Conservation (phyloP, 495 filamentous ascomycete species). For the Penicillium subrubescens region DNA sequence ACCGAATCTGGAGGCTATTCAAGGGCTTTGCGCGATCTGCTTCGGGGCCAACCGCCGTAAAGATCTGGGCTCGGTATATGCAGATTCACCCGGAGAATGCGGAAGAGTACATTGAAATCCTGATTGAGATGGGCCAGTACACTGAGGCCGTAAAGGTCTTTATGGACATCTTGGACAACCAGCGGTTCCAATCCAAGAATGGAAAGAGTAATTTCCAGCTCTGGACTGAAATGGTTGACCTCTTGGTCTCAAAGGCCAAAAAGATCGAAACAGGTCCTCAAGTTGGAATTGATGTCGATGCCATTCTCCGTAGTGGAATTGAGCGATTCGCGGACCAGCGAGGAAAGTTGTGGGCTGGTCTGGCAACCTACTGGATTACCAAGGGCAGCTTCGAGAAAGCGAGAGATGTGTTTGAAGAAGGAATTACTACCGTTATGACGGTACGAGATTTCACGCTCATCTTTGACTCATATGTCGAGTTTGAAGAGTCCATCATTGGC, state of each 20-base stretch:
- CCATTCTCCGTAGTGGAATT: slow-evolving; percentile 92
- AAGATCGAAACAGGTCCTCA: slow-evolving; percentile 79
- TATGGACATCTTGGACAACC: slow-evolving; percentile 92
- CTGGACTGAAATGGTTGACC: slow-evolving; percentile 98
- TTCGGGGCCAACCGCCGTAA: slow-evolving; percentile 85
- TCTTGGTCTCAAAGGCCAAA: slow-evolving; percentile 88
- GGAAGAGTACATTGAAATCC: slow-evolving; percentile 90
- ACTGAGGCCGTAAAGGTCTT: slow-evolving; percentile 92
- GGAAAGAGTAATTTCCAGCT: slow-evolving; percentile 94
- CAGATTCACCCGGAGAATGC: slow-evolving; percentile 96
- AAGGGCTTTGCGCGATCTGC: slow-evolving; percentile 91
- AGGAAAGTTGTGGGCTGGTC: slow-evolving; percentile 93
- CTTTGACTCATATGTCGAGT: slow-evolving; percentile 95
- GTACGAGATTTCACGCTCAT: slow-evolving; percentile 97
- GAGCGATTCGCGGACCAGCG: slow-evolving; percentile 90
- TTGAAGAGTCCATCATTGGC: slow-evolving; percentile 94
- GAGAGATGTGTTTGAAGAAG: slow-evolving; percentile 93
- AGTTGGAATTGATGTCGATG: slow-evolving; percentile 85
- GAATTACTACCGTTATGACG: slow-evolving; percentile 97
- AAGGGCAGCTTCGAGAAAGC: slow-evolving; percentile 89
- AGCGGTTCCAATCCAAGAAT: slow-evolving; percentile 87
- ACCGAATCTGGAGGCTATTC: slow-evolving; percentile 94
- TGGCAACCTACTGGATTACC: slow-evolving; percentile 97
- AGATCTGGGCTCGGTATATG: slow-evolving; percentile 95
- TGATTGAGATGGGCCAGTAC: slow-evolving; percentile 80